Evolutionary conservation across 2,329 filamentous ascomycete species (phyloP), one percentile per base, ranked within the genome.

Genomic region (Pseudogymnoascus sp.): DNA sequence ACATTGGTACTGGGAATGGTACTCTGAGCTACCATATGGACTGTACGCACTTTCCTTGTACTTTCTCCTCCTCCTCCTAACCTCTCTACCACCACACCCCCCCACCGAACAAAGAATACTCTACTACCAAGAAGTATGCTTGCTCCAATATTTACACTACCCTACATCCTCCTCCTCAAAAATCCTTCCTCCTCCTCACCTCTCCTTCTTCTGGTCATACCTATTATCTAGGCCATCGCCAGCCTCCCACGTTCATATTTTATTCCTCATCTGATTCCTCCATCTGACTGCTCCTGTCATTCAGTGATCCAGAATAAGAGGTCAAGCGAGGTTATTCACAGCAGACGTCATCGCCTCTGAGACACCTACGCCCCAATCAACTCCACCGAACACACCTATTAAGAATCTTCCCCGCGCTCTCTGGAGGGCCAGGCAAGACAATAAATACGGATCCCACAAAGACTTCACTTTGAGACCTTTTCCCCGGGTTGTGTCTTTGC

Each of bases 211-310:
- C 59, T 64, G 62, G 59, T 62, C 62, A 62, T 61, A 59, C 60
- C 20, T 58, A 58, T 58, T 57, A 54, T 68, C 67, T 68, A 69
- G 67, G 67, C 67, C 67, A 64, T 60, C 60, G 67, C 67, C 67
- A 68, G 67, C 67, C 67, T 68, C 65, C 57, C 39, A 61, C 30
- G 18, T 39, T n/a, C 14, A 30, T 34, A 47, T 57, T 37, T 43
- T 41, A 60, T 62, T 20, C 54, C 38, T 59, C 60, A 54, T 54
- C 47, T 54, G 47, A 54, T 62, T 50, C 38, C 50, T 38, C 20
- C 20, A 32, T 16, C 12, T 54, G 57, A 28, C 37, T 38, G 4
- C 12, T 34, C 37, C 9, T 57, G 39, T 41, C 60, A 57, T 41
- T 61, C 43, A 58, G 59, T 58, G 25, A 35, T 38, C 32, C 60